phyloP scores from a whole-genome alignment of 805 yeast species.

The Wickerhamiella azyma region DNA sequence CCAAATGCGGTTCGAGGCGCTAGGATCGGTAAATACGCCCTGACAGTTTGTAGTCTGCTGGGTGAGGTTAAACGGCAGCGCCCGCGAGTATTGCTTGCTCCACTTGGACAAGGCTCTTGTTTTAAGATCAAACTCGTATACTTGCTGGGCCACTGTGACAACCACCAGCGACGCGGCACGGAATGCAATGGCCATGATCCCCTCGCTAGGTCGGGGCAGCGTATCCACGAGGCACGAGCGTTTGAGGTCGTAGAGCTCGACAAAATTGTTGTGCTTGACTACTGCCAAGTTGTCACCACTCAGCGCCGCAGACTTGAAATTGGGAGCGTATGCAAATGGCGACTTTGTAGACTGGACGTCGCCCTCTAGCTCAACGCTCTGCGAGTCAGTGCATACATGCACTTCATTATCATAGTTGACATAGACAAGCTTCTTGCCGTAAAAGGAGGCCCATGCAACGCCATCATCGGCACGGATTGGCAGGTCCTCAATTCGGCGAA shows the following conservation, averaged over 20 bases:
- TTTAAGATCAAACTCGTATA: slow-evolving; percentile 49
- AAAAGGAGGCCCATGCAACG: neutral
- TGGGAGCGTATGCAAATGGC: slow-evolving; percentile 27
- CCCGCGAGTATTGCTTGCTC: slow-evolving; percentile 67
- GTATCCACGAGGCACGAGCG: slow-evolving; percentile 23
- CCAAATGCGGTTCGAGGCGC: slow-evolving; percentile 45
- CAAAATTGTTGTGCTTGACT: slow-evolving; percentile 50
- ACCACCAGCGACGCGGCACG: slow-evolving; percentile 43
- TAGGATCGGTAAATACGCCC: slow-evolving; percentile 47
- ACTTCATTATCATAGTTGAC: slow-evolving; percentile 21
- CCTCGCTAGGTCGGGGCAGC: slow-evolving; percentile 45
- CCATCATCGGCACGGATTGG: neutral
- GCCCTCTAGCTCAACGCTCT: slow-evolving; percentile 9
- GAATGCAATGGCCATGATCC: slow-evolving; percentile 50
- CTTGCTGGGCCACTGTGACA: slow-evolving; percentile 58
- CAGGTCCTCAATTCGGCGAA: slow-evolving; percentile 19
- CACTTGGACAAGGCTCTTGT: slow-evolving; percentile 42
- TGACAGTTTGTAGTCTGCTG: slow-evolving; percentile 51
- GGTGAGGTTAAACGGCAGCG: slow-evolving; percentile 52
- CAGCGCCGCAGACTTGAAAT: slow-evolving; percentile 40
- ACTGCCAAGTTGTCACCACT: slow-evolving; percentile 39
- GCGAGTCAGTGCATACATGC: slow-evolving; percentile 10
- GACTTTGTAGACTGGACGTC: neutral
- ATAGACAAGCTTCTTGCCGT: slow-evolving; percentile 13
- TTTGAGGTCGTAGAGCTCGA: slow-evolving; percentile 35